Evolutionary conservation across 83 land plant genomes (phyloP).

Genomic region (Thuja plicata): DNA sequence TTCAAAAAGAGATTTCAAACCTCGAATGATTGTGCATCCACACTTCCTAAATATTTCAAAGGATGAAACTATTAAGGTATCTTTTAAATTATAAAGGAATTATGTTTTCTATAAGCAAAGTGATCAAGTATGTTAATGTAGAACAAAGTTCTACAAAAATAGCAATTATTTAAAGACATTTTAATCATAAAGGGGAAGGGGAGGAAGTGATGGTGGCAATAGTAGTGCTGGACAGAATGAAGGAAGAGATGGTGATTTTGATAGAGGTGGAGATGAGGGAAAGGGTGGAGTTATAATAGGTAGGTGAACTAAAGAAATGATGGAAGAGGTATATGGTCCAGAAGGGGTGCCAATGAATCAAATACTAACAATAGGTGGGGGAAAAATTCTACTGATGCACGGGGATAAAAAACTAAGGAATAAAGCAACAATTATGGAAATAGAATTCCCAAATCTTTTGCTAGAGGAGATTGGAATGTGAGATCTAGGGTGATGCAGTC

Average conservation of each 20-base stretch:
- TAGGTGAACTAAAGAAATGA: constrained; percentile 12
- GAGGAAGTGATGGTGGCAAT: constrained; percentile 16
- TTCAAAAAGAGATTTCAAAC: too few relatives aligned
- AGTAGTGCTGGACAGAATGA: constrained; percentile 18
- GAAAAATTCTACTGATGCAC: background rate
- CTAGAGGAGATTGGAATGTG: constrained; percentile 1
- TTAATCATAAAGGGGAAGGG: constrained; percentile 39
- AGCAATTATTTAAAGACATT: too few relatives aligned
- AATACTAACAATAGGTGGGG: too few relatives aligned
- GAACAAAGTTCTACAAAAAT: too few relatives aligned
- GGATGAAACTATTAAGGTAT: too few relatives aligned
- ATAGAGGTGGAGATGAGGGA: too few relatives aligned
- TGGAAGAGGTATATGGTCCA: too few relatives aligned
- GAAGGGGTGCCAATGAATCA: too few relatives aligned
- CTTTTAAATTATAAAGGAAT: too few relatives aligned
- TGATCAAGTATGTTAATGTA: too few relatives aligned
- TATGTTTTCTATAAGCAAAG: too few relatives aligned
- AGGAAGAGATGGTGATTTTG: constrained; percentile 14
- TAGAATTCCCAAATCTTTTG: background rate
- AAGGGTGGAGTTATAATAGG: constrained; percentile 23
- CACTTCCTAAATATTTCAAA: too few relatives aligned
- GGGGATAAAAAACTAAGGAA: constrained; percentile 5
- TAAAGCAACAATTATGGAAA: background rate
- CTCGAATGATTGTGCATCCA: constrained; percentile 34
- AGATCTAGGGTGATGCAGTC: background rate